Evolutionary conservation across 2,329 filamentous ascomycete genomes (phyloP).

Genomic region (Apiospora pterosperma): DNA sequence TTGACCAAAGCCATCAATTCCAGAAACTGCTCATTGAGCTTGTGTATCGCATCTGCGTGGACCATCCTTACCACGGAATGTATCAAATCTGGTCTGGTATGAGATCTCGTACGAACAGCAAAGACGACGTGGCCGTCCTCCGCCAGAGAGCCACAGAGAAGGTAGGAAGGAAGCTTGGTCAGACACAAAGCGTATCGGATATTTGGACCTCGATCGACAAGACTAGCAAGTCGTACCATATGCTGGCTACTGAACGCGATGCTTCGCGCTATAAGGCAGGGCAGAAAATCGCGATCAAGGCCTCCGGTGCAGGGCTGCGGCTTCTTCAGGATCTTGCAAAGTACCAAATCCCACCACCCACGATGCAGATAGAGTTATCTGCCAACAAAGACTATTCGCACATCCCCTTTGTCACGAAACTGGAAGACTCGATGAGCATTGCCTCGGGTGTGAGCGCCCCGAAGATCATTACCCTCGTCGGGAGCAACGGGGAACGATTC

Average conservation of each 20-base stretch:
- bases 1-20: conserved; percentile 67
- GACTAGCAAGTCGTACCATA: conserved; percentile 65
- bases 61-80: conserved; percentile 96
- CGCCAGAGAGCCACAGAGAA: conserved; percentile 70
- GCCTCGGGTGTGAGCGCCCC: conserved; percentile 89
- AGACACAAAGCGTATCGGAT: conserved; percentile 43
- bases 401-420: conserved; percentile 69
- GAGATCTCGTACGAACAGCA: conserved; percentile 63
- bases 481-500: conserved; percentile 73
- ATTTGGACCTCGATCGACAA: conserved; percentile 72
- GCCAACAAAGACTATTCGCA: conserved; percentile 70
- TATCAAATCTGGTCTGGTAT: conserved; percentile 90
- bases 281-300: conserved; percentile 56
- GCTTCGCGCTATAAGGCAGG: conserved; percentile 65
- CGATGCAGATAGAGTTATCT: conserved; percentile 77
- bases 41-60: conserved; percentile 78
- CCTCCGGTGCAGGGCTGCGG: conserved; percentile 58
- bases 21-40: conserved; percentile 72
- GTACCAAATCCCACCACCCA: conserved; percentile 79
- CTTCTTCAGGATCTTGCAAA: conserved; percentile 61
- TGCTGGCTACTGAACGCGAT: conserved; percentile 63
- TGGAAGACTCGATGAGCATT: conserved; percentile 76
- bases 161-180: conserved; percentile 60
- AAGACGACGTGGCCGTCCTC: conserved; percentile 71
- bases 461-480: conserved; percentile 84